A percentile compares a stretch with the other conserved stretches of the same genome.
These are phyloP conservation scores for Neurospora cerealis DNA, from an alignment of 495 filamentous ascomycete genomes.

Conservation along the genomic window DNA sequence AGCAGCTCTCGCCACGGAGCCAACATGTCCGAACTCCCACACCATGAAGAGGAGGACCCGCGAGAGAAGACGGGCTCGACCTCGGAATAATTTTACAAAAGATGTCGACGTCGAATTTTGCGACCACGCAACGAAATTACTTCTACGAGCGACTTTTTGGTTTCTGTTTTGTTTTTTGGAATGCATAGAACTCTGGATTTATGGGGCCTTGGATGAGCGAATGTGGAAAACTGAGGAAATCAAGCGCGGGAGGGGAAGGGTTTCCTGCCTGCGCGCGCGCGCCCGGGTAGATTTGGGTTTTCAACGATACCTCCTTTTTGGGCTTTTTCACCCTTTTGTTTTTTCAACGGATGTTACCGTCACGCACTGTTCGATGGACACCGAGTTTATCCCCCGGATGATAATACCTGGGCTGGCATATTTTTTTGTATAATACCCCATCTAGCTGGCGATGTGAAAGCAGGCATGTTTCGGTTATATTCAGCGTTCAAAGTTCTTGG, in stretches of 20 bases:
- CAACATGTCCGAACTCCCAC: neutral
- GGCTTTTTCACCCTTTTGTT: neutral
- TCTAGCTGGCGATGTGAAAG: constrained; percentile 10
- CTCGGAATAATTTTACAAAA: neutral
- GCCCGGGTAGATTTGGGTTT: neutral
- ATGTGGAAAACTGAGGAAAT: neutral
- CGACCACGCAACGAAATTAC: neutral
- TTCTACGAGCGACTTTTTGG: neutral
- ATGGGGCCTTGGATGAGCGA: neutral
- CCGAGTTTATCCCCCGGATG: constrained; percentile 1
- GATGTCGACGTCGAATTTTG: neutral
- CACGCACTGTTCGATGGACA: neutral
- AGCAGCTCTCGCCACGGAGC: constrained; percentile 9
- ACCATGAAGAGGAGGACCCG: neutral
- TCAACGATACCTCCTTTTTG: neutral
- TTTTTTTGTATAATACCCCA: constrained; percentile 24
- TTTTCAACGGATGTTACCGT: neutral
- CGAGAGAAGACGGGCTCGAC: neutral
- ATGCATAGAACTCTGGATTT: neutral
- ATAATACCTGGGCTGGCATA: constrained; percentile 10
- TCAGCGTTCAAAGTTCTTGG: neutral
- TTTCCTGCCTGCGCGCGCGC: neutral
- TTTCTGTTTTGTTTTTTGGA: neutral
- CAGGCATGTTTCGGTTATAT: neutral
- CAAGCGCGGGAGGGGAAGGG: neutral